Evolutionary conservation across 2,329 filamentous ascomycete species (phyloP), one percentile per base, ranked within the genome.

Genomic region (Verruconis gallopava): DNA sequence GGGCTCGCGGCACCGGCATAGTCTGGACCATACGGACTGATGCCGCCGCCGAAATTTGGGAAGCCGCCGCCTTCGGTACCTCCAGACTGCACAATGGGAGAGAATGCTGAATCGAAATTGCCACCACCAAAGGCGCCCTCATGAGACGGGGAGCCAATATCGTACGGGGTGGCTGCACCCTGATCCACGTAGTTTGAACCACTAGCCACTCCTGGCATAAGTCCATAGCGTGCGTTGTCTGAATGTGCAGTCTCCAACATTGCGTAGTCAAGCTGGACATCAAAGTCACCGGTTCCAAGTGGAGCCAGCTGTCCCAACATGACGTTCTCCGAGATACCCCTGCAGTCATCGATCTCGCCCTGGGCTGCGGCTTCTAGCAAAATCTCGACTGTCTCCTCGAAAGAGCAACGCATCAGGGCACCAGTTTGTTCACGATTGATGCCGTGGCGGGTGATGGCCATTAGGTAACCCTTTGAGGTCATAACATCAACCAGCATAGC

Each of bases 371-470:
- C 93, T 58, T 98, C 91, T 15, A 98, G 77, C 41, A 98, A 70
- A 69, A 98, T 98, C 59, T 98, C 93, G 32, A 98, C 91, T 1
- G 91, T 98, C 63, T 98, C 93, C 65, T 98, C 91, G 65, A 98
- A 98, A 2, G 91, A 98, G 71, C 93, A 98, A 61, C 91, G 82
- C 91, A 98, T 98, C 54, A 98, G 72, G 6, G 91, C 93, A 69
- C 91, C 91, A 47, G 93, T 98, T 58, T 98, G 91, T 19, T 89
- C 85, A 54, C 91, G 79, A 68, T 98, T 98, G 68, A 98, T 98
- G 66, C 91, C 91, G 59, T 98, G 91, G 64, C 91, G 84, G 43
- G 91, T 98, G 49, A 98, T 89, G 12, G 91, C 89, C 62, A 94
- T 94, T 55, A 98, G 79, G 53, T 82, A 81, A 50, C 91, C 91